A percentile compares a stretch with the other conserved stretches of the same genome.
These are phyloP conservation scores for Pythium pyrilobum DNA, from an alignment of 352 stramenopile genomes.

Conservation along the genomic window DNA sequence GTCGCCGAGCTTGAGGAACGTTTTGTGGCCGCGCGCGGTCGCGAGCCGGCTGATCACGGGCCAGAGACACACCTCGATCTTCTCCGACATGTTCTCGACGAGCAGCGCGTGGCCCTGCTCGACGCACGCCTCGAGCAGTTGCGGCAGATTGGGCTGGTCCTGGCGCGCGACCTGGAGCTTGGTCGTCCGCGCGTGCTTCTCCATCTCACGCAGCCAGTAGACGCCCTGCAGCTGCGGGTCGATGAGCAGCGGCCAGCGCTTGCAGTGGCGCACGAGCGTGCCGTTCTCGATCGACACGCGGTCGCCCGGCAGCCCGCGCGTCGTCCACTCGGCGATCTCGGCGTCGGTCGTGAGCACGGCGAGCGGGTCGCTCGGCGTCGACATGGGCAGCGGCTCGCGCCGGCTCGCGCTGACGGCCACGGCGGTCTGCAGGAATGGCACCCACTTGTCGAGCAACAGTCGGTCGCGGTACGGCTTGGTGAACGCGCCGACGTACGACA, in stretches of 20 bases:
- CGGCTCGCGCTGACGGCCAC: slow-evolving; percentile 20
- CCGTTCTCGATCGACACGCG: slow-evolving; percentile 89
- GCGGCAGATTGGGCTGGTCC: slow-evolving; percentile 74
- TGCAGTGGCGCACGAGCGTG: slow-evolving; percentile 78
- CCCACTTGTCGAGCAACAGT: slow-evolving; percentile 82
- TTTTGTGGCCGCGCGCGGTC: slow-evolving; percentile 70
- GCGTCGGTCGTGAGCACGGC: slow-evolving; percentile 64
- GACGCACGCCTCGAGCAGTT: slow-evolving; percentile 70
- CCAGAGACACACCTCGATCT: slow-evolving; percentile 82
- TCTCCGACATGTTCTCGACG: slow-evolving; percentile 88
- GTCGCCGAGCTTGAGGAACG: slow-evolving; percentile 78
- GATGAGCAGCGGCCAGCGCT: slow-evolving; percentile 83
- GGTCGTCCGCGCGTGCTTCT: slow-evolving; percentile 43
- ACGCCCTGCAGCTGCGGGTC: slow-evolving; percentile 90
- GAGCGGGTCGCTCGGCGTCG: slow-evolving; percentile 48
- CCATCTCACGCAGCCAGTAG: slow-evolving; percentile 84
- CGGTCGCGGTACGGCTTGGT: slow-evolving; percentile 90
- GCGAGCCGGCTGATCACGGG: slow-evolving; percentile 74
- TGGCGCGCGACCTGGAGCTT: slow-evolving; percentile 79
- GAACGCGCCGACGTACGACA: slow-evolving; percentile 93
- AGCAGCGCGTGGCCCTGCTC: slow-evolving; percentile 76
- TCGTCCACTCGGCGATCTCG: slow-evolving; percentile 85
- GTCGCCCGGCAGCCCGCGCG: slow-evolving; percentile 82
- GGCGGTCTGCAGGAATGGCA: slow-evolving; percentile 79
- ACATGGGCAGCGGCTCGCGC: slow-evolving; percentile 24